Evolutionary conservation across 2,329 filamentous ascomycete species (phyloP).

Genomic region (Diaporthe nobilis): DNA sequence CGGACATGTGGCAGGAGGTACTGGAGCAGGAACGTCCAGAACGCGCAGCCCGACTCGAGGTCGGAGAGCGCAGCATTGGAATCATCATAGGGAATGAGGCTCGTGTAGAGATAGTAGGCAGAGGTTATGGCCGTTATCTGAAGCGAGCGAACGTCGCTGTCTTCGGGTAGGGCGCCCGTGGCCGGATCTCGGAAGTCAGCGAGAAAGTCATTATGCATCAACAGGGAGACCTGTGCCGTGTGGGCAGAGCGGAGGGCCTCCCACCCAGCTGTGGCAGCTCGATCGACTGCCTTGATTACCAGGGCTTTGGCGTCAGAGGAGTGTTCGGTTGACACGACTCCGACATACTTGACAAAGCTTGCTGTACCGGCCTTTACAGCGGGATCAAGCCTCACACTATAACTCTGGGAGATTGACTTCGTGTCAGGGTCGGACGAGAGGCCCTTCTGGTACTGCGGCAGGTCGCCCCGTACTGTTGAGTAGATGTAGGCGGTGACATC

Average conservation of each 20-base stretch:
- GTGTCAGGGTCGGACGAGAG: constrained; percentile 17
- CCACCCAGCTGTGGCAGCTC: background rate
- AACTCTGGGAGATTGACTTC: constrained; percentile 5
- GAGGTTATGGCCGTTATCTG: constrained; percentile 1
- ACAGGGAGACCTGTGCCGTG: background rate
- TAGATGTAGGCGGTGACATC: background rate
- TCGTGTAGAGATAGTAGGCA: background rate
- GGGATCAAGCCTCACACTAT: background rate
- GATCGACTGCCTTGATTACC: background rate
- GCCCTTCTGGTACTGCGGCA: background rate
- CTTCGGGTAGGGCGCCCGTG: background rate
- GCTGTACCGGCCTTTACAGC: background rate
- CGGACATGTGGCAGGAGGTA: background rate
- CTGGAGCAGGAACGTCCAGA: background rate
- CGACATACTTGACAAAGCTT: background rate
- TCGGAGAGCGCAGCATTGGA: background rate
- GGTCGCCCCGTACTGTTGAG: constrained; percentile 6
- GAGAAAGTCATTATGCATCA: background rate
- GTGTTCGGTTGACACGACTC: background rate
- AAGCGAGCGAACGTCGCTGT: background rate
- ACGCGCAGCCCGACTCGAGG: background rate
- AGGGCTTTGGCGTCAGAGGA: background rate
- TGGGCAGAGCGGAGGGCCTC: background rate
- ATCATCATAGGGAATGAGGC: background rate
- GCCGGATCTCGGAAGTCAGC: constrained; percentile 1